Evolutionary conservation across 2,329 filamentous ascomycete genomes (phyloP).

Genomic region (Ophiostoma fasciatum): DNA sequence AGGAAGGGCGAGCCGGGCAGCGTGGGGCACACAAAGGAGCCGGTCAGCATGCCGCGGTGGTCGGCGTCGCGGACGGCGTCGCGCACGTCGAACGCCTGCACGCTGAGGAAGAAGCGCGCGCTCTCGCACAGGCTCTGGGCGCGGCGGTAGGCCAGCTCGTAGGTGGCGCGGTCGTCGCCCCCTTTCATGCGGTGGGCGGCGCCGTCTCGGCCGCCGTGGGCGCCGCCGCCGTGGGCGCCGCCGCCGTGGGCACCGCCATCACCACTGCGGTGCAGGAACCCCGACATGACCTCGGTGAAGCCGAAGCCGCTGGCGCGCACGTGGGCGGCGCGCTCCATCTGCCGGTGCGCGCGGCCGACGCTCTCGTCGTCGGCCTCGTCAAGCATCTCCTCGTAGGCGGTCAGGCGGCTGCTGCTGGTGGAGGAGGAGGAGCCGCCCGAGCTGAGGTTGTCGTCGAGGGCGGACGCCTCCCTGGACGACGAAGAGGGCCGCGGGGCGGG

Average conservation of each 20-base stretch:
- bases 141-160: conserved; percentile 34
- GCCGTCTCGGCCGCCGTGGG: too few species aligned
- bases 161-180: conserved; percentile 34
- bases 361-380: conserved; percentile 22
- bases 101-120: conserved; percentile 43
- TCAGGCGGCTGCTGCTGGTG: conserved; percentile 3
- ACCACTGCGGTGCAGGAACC: conserved; percentile 40
- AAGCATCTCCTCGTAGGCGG: conserved; percentile 9
- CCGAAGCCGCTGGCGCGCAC: conserved; percentile 35
- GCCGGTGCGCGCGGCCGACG: conserved; percentile 21
- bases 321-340: conserved; percentile 27
- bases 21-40: conserved; percentile 41
- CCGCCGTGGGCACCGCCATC: too few species aligned
- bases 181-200: conserved; percentile 17
- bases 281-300: conserved; percentile 51
- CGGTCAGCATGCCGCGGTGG: conserved; percentile 39
- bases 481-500: background rate
- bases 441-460: conserved; percentile 3
- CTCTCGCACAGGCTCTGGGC: conserved; percentile 39
- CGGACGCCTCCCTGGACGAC: too few species aligned
- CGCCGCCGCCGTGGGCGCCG: conserved; percentile 12
- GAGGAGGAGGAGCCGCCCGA: background rate
- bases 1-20: conserved; percentile 44
- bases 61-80: conserved; percentile 30
- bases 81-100: conserved; percentile 38